A percentile compares a stretch with the other conserved stretches of the same genome.
Evolutionary conservation across 2,329 filamentous ascomycete genomes (phyloP).

Genomic region (Annulohypoxylon truncatum): DNA sequence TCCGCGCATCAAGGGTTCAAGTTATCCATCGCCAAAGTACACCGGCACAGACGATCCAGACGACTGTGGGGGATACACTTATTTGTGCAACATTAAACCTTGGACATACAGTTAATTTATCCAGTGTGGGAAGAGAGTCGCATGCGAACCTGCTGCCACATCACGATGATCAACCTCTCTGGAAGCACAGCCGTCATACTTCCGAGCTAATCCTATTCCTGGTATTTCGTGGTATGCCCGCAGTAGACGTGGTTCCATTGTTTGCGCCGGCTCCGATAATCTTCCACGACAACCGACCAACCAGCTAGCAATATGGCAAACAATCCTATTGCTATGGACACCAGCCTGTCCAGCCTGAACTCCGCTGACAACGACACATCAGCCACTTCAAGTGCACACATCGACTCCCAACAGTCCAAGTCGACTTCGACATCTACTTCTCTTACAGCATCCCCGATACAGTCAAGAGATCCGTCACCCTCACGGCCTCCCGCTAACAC

Average conservation of each 20-base stretch:
- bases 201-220: slow-evolving; percentile 45
- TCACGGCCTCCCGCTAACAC: slow-evolving; percentile 40
- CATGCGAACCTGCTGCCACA: slow-evolving; percentile 45
- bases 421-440: slow-evolving; percentile 51
- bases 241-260: slow-evolving; percentile 46
- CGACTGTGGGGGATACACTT: slow-evolving; percentile 24
- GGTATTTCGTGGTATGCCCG: slow-evolving; percentile 44
- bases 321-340: slow-evolving; percentile 47
- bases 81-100: slow-evolving; percentile 20
- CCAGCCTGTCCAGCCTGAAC: slow-evolving; percentile 50
- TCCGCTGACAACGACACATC: slow-evolving; percentile 50
- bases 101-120: slow-evolving; percentile 10
- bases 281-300: slow-evolving; percentile 31
- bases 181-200: slow-evolving; percentile 40
- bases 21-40: slow-evolving; percentile 24
- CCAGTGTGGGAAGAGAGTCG: slow-evolving; percentile 37
- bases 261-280: slow-evolving; percentile 38
- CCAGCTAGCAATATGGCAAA: slow-evolving; percentile 45
- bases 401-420: slow-evolving; percentile 50
- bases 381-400: slow-evolving; percentile 48
- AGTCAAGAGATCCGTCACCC: slow-evolving; percentile 50
- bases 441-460: slow-evolving; percentile 47
- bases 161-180: slow-evolving; percentile 48
- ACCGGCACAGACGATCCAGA: slow-evolving; percentile 10
- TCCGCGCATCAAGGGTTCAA: slow-evolving; percentile 29